Base-by-base conservation (phyloP, 2,329 filamentous ascomycete genomes). In the Fusarium transvaalense region DNA sequence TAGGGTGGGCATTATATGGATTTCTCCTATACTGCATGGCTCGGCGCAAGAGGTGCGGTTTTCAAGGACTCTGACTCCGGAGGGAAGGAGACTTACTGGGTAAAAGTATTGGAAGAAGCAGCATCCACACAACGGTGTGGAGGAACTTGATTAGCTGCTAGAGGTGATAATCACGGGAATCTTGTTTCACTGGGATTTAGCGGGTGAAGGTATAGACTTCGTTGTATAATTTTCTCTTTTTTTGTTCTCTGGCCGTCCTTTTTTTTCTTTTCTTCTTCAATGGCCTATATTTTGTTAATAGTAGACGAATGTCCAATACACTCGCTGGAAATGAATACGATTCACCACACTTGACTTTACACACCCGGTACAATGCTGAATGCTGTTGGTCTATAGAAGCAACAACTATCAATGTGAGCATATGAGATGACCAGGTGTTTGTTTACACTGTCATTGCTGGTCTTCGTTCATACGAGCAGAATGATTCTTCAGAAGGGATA, bases 281-380 rank as follows among this genome's bases (percentile, higher is more conserved):
- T 68, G 56, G 56, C 67, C 62, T 73, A 74, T 74, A 74, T 60
- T 57, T 59, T 66, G 56, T 73, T 74, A 73, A 74, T 74, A 51
- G 62, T 71, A 73, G 66, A 69, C 57, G 60, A 58, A 73, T 41
- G 57, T 67, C 64, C 17, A 37, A 66, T 69, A 69, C 55, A 61
- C 61, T 74, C 71, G 64, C 61, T 74, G 61, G 64, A 69, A 71
- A 53, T 65, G 45, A 71, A 56, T 32, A 55, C 67, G 43, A 60
- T 43, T 64, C 50, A 51, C 35, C 53, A 50, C 23, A 42, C 52
- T 55, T 32, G 38, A 35, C 9, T 50, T 17, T 39, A 14, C 35
- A 25, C 12, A 8, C 13, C 4, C 15, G 27, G n/a, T 15, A 37
- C 25, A 25, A 48, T 25, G 23, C 21, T 50, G 23, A 7, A 15